Evolutionary conservation across 768 basidiomycete species (phyloP), one percentile per base, ranked within the genome.

Genomic region (Lactifluus rugatus): DNA sequence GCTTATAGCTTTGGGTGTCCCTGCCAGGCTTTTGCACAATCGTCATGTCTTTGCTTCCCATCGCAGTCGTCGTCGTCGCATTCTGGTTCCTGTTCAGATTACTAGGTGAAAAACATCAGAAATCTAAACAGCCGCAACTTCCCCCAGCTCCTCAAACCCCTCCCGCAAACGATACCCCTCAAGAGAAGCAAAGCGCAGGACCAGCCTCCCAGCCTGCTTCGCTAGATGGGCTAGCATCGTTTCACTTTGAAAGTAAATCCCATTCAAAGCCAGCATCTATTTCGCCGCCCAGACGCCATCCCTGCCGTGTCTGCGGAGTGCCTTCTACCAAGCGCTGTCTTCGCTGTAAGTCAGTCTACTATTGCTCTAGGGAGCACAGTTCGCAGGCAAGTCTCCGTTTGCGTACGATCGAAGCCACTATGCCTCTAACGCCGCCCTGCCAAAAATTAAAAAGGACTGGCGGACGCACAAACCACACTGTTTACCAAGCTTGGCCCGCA

Each of bases 291-390:
- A 50, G 49, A 46, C 54, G 54, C 21, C 59, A 46, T 34, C 59
- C 59, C 11, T 60, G 59, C 31, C 59, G 59, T 7, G 49, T 60
- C 49, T 60, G 59, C 37, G 59, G 59, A 46, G 55, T 52, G 16
- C 59, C 54, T 10, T 45, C 49, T 37, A 47, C 45, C 28, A 60
- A 47, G 44, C 59, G 59, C 21, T 60, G 59, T 44, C 50, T 39
- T 44, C 54, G 50, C 44, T 60, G 59, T n/a, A 56, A 41, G 44
- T 60, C 59, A 8, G 59, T 32, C 21, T 60, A 60, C 34, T 60
- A 60, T 36, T 60, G 59, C 37, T 60, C 59, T 8, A 39, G 37
- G 45, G 59, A 56, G 44, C 59, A 60, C 37, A 25, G 21, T 23
- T 21, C n/a, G 21, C 54, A 56, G 49, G 59, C 14, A 56, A 39